These are phyloP conservation scores for Aspergillus aculeatinus DNA, from an alignment of 2,329 filamentous ascomycete genomes.

Conservation along the genomic window DNA sequence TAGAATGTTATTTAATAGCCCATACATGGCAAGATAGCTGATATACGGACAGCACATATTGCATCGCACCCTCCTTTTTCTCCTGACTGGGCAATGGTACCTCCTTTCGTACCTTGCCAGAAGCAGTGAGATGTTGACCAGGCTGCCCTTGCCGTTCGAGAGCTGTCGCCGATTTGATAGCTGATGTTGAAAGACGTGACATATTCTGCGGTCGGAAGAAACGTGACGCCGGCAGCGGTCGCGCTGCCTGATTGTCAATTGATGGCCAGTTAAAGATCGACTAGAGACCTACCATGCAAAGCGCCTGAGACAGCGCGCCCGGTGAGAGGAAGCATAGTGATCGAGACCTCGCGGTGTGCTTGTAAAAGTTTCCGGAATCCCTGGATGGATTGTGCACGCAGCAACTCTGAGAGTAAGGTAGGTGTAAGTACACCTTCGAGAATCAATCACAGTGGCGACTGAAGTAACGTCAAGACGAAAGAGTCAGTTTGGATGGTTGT, in stretches of 20 bases:
- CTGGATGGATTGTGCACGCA: too few species aligned
- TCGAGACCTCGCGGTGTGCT: neutral
- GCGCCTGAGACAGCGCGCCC: slow-evolving; percentile 29
- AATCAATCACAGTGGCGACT: slow-evolving; percentile 1
- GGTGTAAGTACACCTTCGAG: neutral
- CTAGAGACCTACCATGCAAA: slow-evolving; percentile 25
- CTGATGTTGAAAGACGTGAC: slow-evolving; percentile 45
- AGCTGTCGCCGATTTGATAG: slow-evolving; percentile 44
- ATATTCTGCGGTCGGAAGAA: slow-evolving; percentile 37
- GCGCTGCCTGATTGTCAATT: slow-evolving; percentile 28
- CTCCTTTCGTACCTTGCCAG: slow-evolving; percentile 48
- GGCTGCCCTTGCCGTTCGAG: slow-evolving; percentile 37
- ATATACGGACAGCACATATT: slow-evolving; percentile 49
- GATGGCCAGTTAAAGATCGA: neutral
- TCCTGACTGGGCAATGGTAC: slow-evolving; percentile 51
- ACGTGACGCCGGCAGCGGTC: slow-evolving; percentile 28
- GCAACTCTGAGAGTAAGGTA: neutral
- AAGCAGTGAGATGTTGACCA: slow-evolving; percentile 38
- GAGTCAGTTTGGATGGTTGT: slow-evolving; percentile 7
- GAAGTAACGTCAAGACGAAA: slow-evolving; percentile 1
- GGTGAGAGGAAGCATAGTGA: slow-evolving; percentile 28
- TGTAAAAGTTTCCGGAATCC: neutral
- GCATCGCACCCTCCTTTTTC: slow-evolving; percentile 52
- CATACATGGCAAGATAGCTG: neutral
- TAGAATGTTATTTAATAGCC: slow-evolving; percentile 11